Evolutionary conservation across 2,329 filamentous ascomycete species (phyloP).

Genomic region (Botrytis sinoallii): DNA sequence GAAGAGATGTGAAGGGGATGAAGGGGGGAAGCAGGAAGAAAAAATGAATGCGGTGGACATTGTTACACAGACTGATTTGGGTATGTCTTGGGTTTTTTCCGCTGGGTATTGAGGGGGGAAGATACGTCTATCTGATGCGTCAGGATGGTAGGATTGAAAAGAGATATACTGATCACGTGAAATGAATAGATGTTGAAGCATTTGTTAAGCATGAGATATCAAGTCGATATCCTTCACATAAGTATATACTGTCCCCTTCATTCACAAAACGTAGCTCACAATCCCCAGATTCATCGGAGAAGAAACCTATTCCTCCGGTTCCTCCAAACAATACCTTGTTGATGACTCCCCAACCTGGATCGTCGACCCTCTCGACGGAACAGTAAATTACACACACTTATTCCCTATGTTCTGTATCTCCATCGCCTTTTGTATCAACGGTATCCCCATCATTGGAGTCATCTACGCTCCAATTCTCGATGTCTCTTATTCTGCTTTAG

Average conservation of each 20-base stretch:
- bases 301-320: constrained; percentile 68
- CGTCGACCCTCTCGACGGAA: constrained; percentile 66
- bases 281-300: constrained; percentile 68
- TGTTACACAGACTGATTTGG: constrained; percentile 73
- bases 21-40: constrained; percentile 45
- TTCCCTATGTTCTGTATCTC: constrained; percentile 81
- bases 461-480: constrained; percentile 69
- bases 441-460: constrained; percentile 63
- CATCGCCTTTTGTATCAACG: constrained; percentile 63
- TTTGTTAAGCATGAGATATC: constrained; percentile 63
- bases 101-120: background rate
- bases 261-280: too few species aligned
- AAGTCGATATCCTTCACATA: constrained; percentile 61
- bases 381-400: constrained; percentile 56
- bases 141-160: background rate
- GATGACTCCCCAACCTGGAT: constrained; percentile 65
- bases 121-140: background rate
- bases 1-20: constrained; percentile 41
- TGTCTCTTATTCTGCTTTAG: constrained; percentile 67
- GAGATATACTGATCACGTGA: constrained; percentile 21
- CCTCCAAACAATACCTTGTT: constrained; percentile 67
- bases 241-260: constrained; percentile 44
- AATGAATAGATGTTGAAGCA: constrained; percentile 60
- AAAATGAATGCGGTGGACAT: constrained; percentile 76
- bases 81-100: constrained; percentile 41